A percentile compares a stretch with the other conserved stretches of the same genome.
These are phyloP conservation scores for Cephaloascus fragrans DNA, from an alignment of 805 yeast species.

Conservation along the genomic window DNA sequence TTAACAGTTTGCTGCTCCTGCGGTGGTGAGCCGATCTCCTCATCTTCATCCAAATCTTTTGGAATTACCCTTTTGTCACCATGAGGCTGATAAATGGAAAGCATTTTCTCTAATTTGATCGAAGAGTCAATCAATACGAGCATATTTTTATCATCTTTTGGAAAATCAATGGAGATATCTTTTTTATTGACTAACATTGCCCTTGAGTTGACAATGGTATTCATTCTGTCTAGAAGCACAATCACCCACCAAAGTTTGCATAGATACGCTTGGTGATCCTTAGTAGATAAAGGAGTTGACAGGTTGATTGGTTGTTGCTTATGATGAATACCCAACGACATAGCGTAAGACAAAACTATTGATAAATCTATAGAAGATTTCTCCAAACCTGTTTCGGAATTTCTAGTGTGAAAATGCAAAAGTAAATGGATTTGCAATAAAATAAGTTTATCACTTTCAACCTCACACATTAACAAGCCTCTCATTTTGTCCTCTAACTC, in stretches of 20 bases:
- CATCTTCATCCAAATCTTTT: constrained; percentile 11
- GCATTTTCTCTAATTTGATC: constrained; percentile 21
- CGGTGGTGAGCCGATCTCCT: constrained; percentile 1
- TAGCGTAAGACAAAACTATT: constrained; percentile 19
- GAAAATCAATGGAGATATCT: constrained; percentile 23
- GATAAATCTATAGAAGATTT: constrained; percentile 1
- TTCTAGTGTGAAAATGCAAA: constrained; percentile 23
- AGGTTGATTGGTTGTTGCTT: constrained; percentile 5
- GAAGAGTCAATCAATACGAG: constrained; percentile 19
- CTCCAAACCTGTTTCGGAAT: constrained; percentile 8
- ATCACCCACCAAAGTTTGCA: constrained; percentile 25
- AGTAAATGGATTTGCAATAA: constrained; percentile 23
- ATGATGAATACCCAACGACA: constrained; percentile 24
- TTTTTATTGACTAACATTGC: constrained; percentile 24
- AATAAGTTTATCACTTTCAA: constrained; percentile 26
- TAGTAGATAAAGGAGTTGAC: constrained; percentile 17
- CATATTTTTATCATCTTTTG: constrained; percentile 14
- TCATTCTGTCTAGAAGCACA: constrained; percentile 27
- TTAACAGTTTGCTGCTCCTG: neutral
- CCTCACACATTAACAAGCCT: constrained; percentile 23
- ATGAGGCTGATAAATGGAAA: constrained; percentile 25
- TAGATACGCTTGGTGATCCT: constrained; percentile 4
- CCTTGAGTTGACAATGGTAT: constrained; percentile 26
- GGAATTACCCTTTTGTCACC: constrained; percentile 13
- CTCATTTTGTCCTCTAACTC: constrained; percentile 19